A percentile compares a stretch with the other conserved stretches of the same genome.
Evolutionary conservation across 148 eudicot genomes (phyloP).

Genomic region (Fagopyrum homotropicum): DNA sequence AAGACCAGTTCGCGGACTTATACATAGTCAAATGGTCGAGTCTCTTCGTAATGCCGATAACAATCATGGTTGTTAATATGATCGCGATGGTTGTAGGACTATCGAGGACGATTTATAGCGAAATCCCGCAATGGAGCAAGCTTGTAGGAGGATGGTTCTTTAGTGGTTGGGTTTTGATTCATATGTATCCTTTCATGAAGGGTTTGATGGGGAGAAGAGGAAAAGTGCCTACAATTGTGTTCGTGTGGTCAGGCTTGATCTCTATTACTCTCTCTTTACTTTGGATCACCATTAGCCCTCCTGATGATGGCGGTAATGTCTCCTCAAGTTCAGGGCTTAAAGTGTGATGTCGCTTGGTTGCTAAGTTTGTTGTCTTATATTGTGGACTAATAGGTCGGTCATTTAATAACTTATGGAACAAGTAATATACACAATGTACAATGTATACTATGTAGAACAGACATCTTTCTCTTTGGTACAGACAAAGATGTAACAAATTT

Average conservation of each 20-base stretch:
- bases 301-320: constrained; percentile 19
- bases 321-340: constrained; percentile 19
- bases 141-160: constrained; percentile 68
- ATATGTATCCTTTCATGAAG: constrained; percentile 82
- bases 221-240: constrained; percentile 67
- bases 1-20: constrained; percentile 69
- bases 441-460: background rate
- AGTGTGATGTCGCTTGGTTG: constrained; percentile 5
- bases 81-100: constrained; percentile 48
- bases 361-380: background rate
- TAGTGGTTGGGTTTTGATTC: constrained; percentile 74
- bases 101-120: constrained; percentile 63
- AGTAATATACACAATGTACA: background rate
- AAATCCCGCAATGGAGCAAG: constrained; percentile 75
- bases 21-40: constrained; percentile 70
- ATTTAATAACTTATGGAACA: background rate
- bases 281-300: constrained; percentile 67
- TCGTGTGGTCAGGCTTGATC: constrained; percentile 72
- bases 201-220: constrained; percentile 89
- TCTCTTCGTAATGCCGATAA: constrained; percentile 60
- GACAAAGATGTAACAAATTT: background rate
- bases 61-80: constrained; percentile 55
- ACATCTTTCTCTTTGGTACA: background rate
- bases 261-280: constrained; percentile 69
- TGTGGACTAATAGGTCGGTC: background rate